These are phyloP conservation scores for Craspedostauros australis DNA, from an alignment of 108 stramenopile species.

Conservation along the genomic window DNA sequence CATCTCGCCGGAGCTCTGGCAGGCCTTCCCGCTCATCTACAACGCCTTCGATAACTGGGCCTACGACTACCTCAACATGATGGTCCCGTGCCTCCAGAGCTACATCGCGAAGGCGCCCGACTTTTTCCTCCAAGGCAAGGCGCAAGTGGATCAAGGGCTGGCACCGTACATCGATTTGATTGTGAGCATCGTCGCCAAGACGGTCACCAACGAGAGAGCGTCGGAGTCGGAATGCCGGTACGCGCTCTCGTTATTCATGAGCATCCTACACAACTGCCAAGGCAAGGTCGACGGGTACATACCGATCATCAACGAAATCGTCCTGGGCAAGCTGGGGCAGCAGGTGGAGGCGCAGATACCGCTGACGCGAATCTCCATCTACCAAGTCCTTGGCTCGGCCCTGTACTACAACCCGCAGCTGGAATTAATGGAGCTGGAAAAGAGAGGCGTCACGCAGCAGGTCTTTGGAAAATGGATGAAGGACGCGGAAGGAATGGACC, in stretches of 20 bases:
- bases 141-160: constrained; percentile 43
- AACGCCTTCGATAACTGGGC: constrained; percentile 91
- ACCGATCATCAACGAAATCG: constrained; percentile 76
- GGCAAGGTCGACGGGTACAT: constrained; percentile 79
- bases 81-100: constrained; percentile 91
- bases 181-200: constrained; percentile 82
- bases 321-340: constrained; percentile 76
- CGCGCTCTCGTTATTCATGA: constrained; percentile 82
- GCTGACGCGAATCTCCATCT: constrained; percentile 68
- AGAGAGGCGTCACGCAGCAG: constrained; percentile 74
- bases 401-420: constrained; percentile 86
- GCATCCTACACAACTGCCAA: constrained; percentile 83
- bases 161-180: constrained; percentile 82
- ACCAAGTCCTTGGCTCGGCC: constrained; percentile 80
- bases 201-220: constrained; percentile 74
- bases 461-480: constrained; percentile 79
- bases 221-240: constrained; percentile 84
- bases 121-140: constrained; percentile 55
- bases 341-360: constrained; percentile 67
- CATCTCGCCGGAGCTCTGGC: constrained; percentile 88
- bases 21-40: constrained; percentile 89
- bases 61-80: constrained; percentile 90
- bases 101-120: constrained; percentile 86
- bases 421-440: constrained; percentile 80
- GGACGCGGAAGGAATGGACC: constrained; percentile 55